phyloP scores from a whole-genome alignment of 106 monocot genomes.

The Xerophyta viscosa region DNA sequence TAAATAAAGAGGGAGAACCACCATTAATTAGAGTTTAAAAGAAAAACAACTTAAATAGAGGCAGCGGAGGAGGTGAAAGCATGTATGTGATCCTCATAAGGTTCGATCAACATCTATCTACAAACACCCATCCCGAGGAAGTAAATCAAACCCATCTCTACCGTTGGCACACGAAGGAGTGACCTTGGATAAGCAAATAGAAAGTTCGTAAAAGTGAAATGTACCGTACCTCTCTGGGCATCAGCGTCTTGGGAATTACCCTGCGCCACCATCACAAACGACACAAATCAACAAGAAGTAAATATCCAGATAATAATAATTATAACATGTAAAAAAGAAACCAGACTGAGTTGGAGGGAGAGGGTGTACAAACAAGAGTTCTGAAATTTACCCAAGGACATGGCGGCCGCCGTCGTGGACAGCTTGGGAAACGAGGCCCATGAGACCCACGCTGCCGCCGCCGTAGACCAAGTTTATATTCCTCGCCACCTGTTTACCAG shows the following conservation, averaged over 20 bases:
- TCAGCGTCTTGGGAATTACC: constrained; percentile 12
- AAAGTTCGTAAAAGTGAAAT: neutral
- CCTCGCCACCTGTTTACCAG: constrained; percentile 51
- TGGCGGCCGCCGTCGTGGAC: constrained; percentile 55
- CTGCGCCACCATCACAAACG: constrained; percentile 2
- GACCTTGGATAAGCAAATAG: too few relatives aligned
- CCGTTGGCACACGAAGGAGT: too few relatives aligned
- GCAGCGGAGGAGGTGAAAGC: too few relatives aligned
- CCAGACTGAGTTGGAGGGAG: too few relatives aligned
- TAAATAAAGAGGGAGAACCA: too few relatives aligned
- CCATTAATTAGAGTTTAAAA: too few relatives aligned
- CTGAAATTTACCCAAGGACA: constrained; percentile 50
- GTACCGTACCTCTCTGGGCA: constrained; percentile 12
- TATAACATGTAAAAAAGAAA: too few relatives aligned
- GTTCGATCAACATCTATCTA: too few relatives aligned
- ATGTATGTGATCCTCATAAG: too few relatives aligned
- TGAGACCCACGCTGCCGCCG: constrained; percentile 51
- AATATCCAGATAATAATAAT: too few relatives aligned
- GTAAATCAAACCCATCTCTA: neutral
- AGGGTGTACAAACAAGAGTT: too few relatives aligned
- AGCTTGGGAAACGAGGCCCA: constrained; percentile 56
- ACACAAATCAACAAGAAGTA: neutral
- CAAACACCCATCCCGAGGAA: neutral
- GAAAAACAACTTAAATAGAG: too few relatives aligned
- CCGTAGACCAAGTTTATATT: constrained; percentile 57